These are phyloP conservation scores for Fusarium sp. DNA, from an alignment of 2,329 filamentous ascomycete genomes.

Conservation along the genomic window DNA sequence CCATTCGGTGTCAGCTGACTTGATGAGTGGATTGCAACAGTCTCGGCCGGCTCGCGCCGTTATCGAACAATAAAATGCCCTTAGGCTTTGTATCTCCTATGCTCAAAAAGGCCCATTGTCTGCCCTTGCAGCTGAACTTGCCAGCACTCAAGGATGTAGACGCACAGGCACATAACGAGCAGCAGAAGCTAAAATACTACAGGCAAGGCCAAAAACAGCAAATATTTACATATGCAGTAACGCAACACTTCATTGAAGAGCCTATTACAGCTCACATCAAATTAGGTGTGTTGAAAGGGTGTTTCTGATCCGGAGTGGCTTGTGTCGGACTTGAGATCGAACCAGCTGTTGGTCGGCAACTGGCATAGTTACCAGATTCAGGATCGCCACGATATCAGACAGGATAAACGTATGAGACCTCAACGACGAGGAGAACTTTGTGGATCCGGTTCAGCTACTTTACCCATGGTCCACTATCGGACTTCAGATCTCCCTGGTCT, in stretches of 20 bases:
- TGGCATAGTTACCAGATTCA: not conserved
- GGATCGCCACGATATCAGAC: conserved; percentile 7
- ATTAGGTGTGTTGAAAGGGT: not conserved
- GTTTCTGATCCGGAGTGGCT: conserved; percentile 17
- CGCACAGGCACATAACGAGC: conserved; percentile 1
- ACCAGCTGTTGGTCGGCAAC: conserved; percentile 6
- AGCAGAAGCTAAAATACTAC: not conserved
- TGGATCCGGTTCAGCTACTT: conserved; percentile 31
- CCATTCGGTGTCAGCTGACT: conserved; percentile 8
- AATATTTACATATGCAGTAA: not conserved
- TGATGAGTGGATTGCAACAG: conserved; percentile 5
- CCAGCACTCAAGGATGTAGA: not conserved
- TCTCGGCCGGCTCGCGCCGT: conserved; percentile 14
- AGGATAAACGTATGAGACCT: not conserved
- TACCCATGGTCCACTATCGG: not conserved
- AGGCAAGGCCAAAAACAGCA: not conserved
- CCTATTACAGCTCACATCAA: not conserved
- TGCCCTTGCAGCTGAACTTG: not conserved
- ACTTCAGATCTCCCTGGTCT: conserved; percentile 7
- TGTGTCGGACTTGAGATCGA: not conserved
- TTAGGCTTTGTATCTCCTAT: not conserved
- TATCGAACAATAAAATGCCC: conserved; percentile 8
- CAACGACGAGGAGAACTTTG: conserved; percentile 2
- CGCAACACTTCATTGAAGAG: conserved; percentile 7
- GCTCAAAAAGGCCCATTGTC: not conserved